These are phyloP conservation scores for Funneliformis mosseae DNA, from an alignment of 192 early-diverging fungal species.

Conservation along the genomic window DNA sequence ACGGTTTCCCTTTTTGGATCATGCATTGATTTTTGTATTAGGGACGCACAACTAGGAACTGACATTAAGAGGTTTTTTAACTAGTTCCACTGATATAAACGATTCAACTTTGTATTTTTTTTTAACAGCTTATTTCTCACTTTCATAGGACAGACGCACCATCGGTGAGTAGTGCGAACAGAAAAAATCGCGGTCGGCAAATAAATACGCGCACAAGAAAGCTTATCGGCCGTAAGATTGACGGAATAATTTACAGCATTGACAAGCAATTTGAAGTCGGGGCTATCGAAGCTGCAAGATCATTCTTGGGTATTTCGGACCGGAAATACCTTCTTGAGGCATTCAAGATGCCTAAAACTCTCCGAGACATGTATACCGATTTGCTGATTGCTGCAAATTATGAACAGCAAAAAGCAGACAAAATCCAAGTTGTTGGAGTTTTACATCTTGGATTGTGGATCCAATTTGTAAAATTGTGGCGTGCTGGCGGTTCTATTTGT, in stretches of 20 bases:
- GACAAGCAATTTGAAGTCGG: slow-evolving; percentile 9
- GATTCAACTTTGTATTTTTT: too few relatives aligned
- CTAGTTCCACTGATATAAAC: too few relatives aligned
- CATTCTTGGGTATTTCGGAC: slow-evolving; percentile 9
- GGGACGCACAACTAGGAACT: slow-evolving; percentile 5
- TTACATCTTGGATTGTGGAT: slow-evolving; percentile 28
- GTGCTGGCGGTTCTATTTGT: slow-evolving; percentile 25
- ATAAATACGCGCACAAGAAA: slow-evolving; percentile 25
- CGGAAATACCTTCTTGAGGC: slow-evolving; percentile 15
- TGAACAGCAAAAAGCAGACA: slow-evolving; percentile 21
- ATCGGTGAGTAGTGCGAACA: slow-evolving; percentile 24
- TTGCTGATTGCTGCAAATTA: slow-evolving; percentile 19
- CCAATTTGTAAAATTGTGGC: slow-evolving; percentile 24
- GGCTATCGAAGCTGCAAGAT: slow-evolving; percentile 26
- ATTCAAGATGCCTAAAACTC: slow-evolving; percentile 30
- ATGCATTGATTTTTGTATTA: slow-evolving; percentile 21
- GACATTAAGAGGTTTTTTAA: slow-evolving; percentile 31
- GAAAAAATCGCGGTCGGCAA: slow-evolving; percentile 19
- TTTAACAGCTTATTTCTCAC: slow-evolving; percentile 24
- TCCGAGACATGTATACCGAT: slow-evolving; percentile 22
- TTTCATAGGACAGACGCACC: slow-evolving; percentile 17
- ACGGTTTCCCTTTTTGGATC: slow-evolving; percentile 27
- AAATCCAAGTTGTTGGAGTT: slow-evolving; percentile 24
- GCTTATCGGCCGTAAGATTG: slow-evolving; percentile 22
- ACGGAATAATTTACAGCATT: slow-evolving; percentile 15